Evolutionary conservation across 345 rosid genomes (phyloP).

Genomic region (Eutrema heterophyllum): DNA sequence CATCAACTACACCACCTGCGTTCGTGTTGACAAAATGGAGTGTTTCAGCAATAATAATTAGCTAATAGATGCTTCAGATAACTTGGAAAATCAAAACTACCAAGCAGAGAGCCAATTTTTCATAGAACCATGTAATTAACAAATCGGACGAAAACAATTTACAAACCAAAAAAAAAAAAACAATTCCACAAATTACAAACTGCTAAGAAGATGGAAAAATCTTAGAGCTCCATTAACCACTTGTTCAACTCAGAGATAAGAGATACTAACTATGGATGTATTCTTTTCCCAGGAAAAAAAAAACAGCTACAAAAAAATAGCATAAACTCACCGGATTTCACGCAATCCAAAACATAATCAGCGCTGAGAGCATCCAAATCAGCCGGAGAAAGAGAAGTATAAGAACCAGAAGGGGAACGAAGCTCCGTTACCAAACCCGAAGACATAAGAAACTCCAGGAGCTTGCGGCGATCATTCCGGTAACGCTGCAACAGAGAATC

Average conservation of each 20-base stretch:
- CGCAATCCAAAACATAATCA: constrained; percentile 61
- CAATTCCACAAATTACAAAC: not conserved
- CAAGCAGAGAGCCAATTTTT: not conserved
- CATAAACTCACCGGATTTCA: constrained; percentile 53
- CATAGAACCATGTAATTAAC: not conserved
- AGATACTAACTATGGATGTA: not conserved
- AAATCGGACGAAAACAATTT: not conserved
- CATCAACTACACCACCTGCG: constrained; percentile 73
- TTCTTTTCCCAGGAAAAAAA: not conserved
- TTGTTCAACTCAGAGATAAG: not conserved
- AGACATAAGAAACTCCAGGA: constrained; percentile 62
- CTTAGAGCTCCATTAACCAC: not conserved
- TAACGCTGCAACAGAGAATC: constrained; percentile 49
- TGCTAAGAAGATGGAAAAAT: not conserved
- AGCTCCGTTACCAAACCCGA: constrained; percentile 55
- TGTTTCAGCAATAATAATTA: not conserved
- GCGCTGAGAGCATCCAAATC: constrained; percentile 73
- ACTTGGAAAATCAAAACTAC: not conserved
- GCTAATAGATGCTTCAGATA: not conserved
- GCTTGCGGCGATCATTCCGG: constrained; percentile 91
- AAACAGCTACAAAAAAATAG: too few relatives aligned
- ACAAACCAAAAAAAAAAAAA: not conserved
- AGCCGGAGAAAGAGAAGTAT: constrained; percentile 40
- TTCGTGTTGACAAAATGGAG: constrained; percentile 14
- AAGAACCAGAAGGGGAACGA: constrained; percentile 48